A percentile compares a stretch with the other conserved stretches of the same genome.
These are phyloP conservation scores for Nissolia schottii DNA, from an alignment of 306 rosid species.

Conservation along the genomic window DNA sequence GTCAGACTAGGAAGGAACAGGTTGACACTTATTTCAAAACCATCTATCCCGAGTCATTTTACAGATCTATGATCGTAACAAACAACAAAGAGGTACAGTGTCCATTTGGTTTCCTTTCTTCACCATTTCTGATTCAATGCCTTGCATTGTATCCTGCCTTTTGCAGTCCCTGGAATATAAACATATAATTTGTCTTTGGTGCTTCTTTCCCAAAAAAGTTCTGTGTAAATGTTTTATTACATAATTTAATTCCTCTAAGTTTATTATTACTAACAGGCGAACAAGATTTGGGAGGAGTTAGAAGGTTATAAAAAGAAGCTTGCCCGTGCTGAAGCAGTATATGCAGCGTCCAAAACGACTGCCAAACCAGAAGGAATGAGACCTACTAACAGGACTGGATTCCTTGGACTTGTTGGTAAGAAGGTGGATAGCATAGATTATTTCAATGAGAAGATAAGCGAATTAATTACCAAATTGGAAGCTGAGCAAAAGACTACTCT, in stretches of 20 bases:
- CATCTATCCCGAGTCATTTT: conserved; percentile 70
- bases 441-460: conserved; percentile 59
- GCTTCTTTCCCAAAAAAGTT: neutral
- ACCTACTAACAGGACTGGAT: conserved; percentile 76
- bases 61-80: conserved; percentile 78
- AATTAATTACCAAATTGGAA: conserved; percentile 54
- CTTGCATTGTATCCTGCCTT: neutral
- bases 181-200: neutral
- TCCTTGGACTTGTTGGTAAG: conserved; percentile 67
- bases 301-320: conserved; percentile 76
- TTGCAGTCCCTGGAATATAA: neutral
- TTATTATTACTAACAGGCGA: conserved; percentile 48
- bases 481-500: conserved; percentile 78
- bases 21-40: conserved; percentile 62
- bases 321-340: conserved; percentile 61
- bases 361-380: conserved; percentile 69
- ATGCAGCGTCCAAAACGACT: conserved; percentile 47
- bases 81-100: conserved; percentile 64
- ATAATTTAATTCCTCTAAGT: conserved; percentile 4
- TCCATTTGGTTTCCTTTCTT: neutral
- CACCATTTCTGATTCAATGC: neutral
- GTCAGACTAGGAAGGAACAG: conserved; percentile 69
- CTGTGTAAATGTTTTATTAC: neutral
- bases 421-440: conserved; percentile 78
- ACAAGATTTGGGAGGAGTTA: conserved; percentile 61